Percentiles rank a stretch among this genome's conserved stretches.
Evolutionary conservation across 345 rosid species (phyloP).

Genomic region (Rhodamnia argentea): DNA sequence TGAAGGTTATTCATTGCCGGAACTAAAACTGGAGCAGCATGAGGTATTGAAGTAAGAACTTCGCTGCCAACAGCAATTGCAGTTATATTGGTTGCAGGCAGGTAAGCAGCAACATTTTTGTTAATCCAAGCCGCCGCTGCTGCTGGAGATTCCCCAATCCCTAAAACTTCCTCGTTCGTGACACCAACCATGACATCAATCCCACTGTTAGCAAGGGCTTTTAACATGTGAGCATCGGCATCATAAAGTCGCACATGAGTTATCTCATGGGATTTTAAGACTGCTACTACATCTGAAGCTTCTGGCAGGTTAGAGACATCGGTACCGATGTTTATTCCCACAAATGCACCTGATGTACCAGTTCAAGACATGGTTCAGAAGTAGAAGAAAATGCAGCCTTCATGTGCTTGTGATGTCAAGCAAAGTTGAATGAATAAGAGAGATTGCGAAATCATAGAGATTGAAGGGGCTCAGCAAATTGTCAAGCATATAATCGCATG

Average conservation of each 20-base stretch:
- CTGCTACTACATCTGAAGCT: conserved; percentile 48
- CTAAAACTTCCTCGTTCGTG: conserved; percentile 63
- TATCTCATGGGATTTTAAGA: conserved; percentile 52
- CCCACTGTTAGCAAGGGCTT: conserved; percentile 69
- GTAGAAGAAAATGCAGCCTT: background rate
- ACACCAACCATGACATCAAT: conserved; percentile 85
- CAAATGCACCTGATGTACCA: conserved; percentile 48
- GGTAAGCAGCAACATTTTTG: conserved; percentile 67
- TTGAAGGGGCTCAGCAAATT: background rate
- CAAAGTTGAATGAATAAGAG: background rate
- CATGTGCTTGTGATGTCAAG: background rate
- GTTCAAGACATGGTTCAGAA: background rate
- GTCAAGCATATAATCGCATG: background rate
- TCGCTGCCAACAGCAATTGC: conserved; percentile 95
- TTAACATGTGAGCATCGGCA: conserved; percentile 78
- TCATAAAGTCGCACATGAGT: conserved; percentile 84
- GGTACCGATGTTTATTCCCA: conserved; percentile 85
- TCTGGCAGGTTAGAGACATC: conserved; percentile 66
- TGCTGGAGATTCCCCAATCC: conserved; percentile 70
- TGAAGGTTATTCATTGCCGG: conserved; percentile 81
- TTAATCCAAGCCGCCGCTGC: conserved; percentile 84
- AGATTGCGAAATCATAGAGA: background rate
- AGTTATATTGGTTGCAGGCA: conserved; percentile 86
- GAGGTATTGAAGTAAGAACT: conserved; percentile 70
- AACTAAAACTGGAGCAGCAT: conserved; percentile 61